A percentile compares a stretch with the other conserved stretches of the same genome.
phyloP scores from a whole-genome alignment of 73 alveolate species.

The Paramecium bursaria region DNA sequence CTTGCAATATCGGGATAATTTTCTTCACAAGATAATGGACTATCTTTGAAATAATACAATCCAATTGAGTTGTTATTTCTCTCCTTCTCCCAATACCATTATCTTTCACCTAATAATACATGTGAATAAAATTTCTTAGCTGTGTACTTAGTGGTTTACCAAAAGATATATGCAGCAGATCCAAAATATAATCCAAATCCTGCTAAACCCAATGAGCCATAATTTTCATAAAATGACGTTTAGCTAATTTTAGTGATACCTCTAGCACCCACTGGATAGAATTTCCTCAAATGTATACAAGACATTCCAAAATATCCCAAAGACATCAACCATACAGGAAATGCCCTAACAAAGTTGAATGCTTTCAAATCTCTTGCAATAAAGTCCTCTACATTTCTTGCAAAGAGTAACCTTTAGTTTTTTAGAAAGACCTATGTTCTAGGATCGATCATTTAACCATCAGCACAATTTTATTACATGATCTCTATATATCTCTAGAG shows the following conservation, averaged over 20 bases:
- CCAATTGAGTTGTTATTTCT: constrained; percentile 66
- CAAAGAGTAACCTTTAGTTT: constrained; percentile 59
- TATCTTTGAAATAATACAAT: constrained; percentile 67
- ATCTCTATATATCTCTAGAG: constrained; percentile 61
- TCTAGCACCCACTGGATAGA: constrained; percentile 62
- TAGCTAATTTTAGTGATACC: constrained; percentile 62
- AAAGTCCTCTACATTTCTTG: constrained; percentile 67
- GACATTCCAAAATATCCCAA: constrained; percentile 4
- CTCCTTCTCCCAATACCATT: constrained; percentile 68
- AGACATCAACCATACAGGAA: constrained; percentile 60
- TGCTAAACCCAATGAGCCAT: constrained; percentile 30
- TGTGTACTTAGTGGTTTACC: constrained; percentile 63
- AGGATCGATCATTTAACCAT: constrained; percentile 69
- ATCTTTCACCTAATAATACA: constrained; percentile 65
- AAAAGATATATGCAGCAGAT: constrained; percentile 65
- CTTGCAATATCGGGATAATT: constrained; percentile 70
- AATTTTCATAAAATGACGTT: constrained; percentile 54
- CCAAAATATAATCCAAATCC: constrained; percentile 14
- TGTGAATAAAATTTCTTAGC: constrained; percentile 63
- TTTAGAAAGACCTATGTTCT: constrained; percentile 66
- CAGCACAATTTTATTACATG: constrained; percentile 59
- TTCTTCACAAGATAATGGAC: constrained; percentile 70
- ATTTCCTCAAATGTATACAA: constrained; percentile 32
- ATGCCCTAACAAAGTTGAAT: constrained; percentile 63
- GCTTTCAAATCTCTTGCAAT: constrained; percentile 66